Evolutionary conservation across 176 grass and related monocot species (phyloP).

Genomic region (Poa annua): DNA sequence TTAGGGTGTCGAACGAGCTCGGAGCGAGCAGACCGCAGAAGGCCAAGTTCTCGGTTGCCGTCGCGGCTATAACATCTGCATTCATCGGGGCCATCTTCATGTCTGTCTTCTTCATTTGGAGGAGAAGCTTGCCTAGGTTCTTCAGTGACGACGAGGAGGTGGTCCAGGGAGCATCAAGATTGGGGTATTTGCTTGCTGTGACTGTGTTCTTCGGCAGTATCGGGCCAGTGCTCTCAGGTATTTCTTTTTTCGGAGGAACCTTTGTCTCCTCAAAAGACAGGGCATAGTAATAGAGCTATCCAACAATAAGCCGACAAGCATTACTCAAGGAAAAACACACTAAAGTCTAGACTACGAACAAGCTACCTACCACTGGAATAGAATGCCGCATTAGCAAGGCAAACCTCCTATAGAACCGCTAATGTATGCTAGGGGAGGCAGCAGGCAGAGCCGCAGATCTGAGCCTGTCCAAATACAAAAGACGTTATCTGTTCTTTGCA

Average conservation of each 20-base stretch:
- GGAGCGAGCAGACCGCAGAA: slow-evolving; percentile 63
- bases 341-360: no score
- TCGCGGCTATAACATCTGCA: slow-evolving; percentile 57
- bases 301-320: no score
- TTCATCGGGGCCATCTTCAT: slow-evolving; percentile 63
- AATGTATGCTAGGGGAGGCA: no score
- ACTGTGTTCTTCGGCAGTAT: slow-evolving; percentile 71
- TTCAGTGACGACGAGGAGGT: slow-evolving; percentile 61
- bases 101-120: slow-evolving; percentile 56
- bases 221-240: slow-evolving; percentile 80
- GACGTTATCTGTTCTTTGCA: no score
- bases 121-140: slow-evolving; percentile 51
- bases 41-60: slow-evolving; percentile 58
- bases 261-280: neutral
- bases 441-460: no score
- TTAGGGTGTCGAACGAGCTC: slow-evolving; percentile 82
- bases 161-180: slow-evolving; percentile 50
- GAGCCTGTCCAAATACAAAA: no score
- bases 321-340: no score
- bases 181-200: slow-evolving; percentile 63
- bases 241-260: neutral
- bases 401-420: no score
- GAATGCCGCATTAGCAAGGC: no score
- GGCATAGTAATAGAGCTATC: no score
- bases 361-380: no score